phyloP scores from a whole-genome alignment of 345 rosid genomes.

The Isatis tinctoria region DNA sequence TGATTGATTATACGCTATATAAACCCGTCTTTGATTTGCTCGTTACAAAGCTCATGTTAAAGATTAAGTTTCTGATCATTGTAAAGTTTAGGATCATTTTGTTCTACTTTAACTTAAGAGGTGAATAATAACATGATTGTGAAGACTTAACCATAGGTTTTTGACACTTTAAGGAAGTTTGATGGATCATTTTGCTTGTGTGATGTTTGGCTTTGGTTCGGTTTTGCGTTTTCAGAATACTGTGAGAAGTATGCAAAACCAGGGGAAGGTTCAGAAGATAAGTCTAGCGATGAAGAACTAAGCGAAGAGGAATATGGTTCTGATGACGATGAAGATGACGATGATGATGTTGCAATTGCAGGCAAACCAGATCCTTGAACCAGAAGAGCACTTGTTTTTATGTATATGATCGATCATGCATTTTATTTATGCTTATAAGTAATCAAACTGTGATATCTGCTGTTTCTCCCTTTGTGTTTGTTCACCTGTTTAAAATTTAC shows the following conservation, averaged over 20 bases:
- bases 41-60: background rate
- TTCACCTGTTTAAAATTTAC: constrained; percentile 11
- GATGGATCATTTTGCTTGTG: background rate
- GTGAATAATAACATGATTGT: background rate
- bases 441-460: constrained; percentile 20
- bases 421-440: constrained; percentile 12
- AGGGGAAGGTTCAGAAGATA: constrained; percentile 63
- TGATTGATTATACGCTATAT: background rate
- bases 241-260: constrained; percentile 87
- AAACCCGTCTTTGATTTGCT: background rate
- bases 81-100: background rate
- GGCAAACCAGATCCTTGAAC: constrained; percentile 75
- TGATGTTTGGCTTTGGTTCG: background rate
- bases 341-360: constrained; percentile 47
- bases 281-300: constrained; percentile 84
- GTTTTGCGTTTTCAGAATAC: constrained; percentile 44
- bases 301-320: constrained; percentile 76
- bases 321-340: constrained; percentile 45
- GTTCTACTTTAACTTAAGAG: background rate
- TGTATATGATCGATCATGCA: constrained; percentile 29
- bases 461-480: constrained; percentile 3
- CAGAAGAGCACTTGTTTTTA: background rate
- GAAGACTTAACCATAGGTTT: background rate
- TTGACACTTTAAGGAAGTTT: no score
- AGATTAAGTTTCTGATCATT: background rate